Percentiles rank a stretch among this genome's conserved stretches.
phyloP scores from a whole-genome alignment of 495 filamentous ascomycete genomes.

The Chaetomium fimeti region DNA sequence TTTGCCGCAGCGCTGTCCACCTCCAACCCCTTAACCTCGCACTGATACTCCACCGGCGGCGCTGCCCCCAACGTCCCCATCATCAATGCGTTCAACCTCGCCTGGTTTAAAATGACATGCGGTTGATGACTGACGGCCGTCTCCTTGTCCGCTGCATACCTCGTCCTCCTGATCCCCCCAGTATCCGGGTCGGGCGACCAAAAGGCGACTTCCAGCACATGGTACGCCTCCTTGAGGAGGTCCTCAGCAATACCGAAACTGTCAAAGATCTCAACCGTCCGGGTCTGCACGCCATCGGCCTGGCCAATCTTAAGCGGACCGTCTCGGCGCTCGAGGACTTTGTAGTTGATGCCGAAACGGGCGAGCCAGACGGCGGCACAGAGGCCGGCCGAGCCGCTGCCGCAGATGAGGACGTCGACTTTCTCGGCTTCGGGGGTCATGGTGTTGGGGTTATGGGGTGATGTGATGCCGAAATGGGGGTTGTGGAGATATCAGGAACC shows the following conservation, averaged over 20 bases:
- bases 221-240: conserved; percentile 68
- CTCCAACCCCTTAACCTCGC: conserved; percentile 53
- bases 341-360: conserved; percentile 57
- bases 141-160: conserved; percentile 59
- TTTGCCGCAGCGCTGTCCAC: conserved; percentile 47
- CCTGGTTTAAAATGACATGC: conserved; percentile 77
- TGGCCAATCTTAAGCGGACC: conserved; percentile 68
- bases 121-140: conserved; percentile 65
- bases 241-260: conserved; percentile 70
- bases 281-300: conserved; percentile 77
- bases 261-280: conserved; percentile 79
- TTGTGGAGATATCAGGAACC: neutral
- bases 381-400: conserved; percentile 68
- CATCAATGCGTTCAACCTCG: conserved; percentile 64
- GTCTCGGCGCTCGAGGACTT: conserved; percentile 60
- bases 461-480: neutral
- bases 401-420: conserved; percentile 61
- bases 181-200: conserved; percentile 45
- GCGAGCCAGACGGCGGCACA: conserved; percentile 67
- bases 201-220: conserved; percentile 65
- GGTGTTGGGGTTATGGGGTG: neutral
- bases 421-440: conserved; percentile 32
- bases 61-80: conserved; percentile 50
- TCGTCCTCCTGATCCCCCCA: conserved; percentile 50
- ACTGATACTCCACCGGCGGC: conserved; percentile 60